Conservation (phyloP, 352 stramenopile genomes). For the Phytophthora europaea region DNA sequence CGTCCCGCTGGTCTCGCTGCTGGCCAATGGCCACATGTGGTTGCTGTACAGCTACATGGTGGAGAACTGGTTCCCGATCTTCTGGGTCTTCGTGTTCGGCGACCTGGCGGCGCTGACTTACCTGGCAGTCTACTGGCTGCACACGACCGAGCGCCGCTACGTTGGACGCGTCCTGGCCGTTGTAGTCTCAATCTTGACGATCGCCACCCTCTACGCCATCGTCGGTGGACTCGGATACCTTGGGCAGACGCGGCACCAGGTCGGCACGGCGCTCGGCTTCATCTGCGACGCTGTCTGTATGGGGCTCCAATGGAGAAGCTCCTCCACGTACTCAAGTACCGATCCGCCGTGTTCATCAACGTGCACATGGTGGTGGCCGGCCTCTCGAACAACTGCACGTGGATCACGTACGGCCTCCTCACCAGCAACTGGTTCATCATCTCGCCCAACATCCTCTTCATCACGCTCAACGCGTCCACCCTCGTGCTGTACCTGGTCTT, state of each 20-base stretch:
- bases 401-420: slow-evolving; percentile 45
- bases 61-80: slow-evolving; percentile 55
- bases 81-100: slow-evolving; percentile 47
- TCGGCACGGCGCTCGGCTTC: slow-evolving; percentile 36
- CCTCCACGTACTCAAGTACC: slow-evolving; percentile 45
- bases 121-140: slow-evolving; percentile 56
- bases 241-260: slow-evolving; percentile 30
- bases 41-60: slow-evolving; percentile 55
- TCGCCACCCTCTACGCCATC: slow-evolving; percentile 47
- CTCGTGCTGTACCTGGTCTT: slow-evolving; percentile 41
- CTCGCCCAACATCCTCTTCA: slow-evolving; percentile 41
- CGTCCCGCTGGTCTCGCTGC: slow-evolving; percentile 46
- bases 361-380: slow-evolving; percentile 56
- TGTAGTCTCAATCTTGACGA: slow-evolving; percentile 23
- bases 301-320: slow-evolving; percentile 51
- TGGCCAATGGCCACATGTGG: slow-evolving; percentile 51
- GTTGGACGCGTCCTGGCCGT: slow-evolving; percentile 28
- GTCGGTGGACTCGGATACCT: slow-evolving; percentile 42
- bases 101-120: slow-evolving; percentile 45
- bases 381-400: slow-evolving; percentile 55
- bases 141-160: slow-evolving; percentile 40
- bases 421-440: slow-evolving; percentile 44
- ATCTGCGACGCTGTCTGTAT: slow-evolving; percentile 49
- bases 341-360: slow-evolving; percentile 56
- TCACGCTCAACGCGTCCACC: slow-evolving; percentile 37